phyloP scores from a whole-genome alignment of 257 asterid species.

The Rubia yunnanensis region DNA sequence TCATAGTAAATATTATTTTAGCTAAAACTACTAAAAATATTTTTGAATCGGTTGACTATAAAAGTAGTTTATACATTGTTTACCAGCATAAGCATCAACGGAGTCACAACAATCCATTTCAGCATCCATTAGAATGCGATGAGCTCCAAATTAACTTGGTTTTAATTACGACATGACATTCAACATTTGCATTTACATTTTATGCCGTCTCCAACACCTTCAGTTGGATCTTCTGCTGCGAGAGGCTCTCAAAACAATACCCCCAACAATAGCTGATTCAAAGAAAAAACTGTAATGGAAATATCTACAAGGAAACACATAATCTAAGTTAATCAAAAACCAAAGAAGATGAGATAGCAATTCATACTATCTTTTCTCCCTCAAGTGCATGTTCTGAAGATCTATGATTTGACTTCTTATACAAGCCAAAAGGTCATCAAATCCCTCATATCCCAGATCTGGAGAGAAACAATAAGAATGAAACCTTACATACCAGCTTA shows the following conservation, averaged over 20 bases:
- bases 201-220: slow-evolving; percentile 85
- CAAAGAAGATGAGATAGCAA: neutral
- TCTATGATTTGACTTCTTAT: slow-evolving; percentile 72
- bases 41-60: no score
- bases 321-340: neutral
- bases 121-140: slow-evolving; percentile 94
- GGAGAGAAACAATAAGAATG: slow-evolving; percentile 21
- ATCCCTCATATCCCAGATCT: slow-evolving; percentile 94
- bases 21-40: no score
- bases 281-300: neutral
- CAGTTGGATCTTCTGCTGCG: slow-evolving; percentile 88
- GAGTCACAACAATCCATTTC: slow-evolving; percentile 99
- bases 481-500: slow-evolving; percentile 9
- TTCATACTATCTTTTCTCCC: slow-evolving; percentile 73
- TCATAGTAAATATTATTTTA: no score
- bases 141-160: slow-evolving; percentile 98
- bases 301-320: no score
- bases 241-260: slow-evolving; percentile 83
- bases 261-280: slow-evolving; percentile 83
- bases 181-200: slow-evolving; percentile 91
- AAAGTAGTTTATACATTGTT: no score
- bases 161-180: slow-evolving; percentile 74
- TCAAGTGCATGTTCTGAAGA: slow-evolving; percentile 95
- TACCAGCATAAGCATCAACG: no score
- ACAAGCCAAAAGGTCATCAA: slow-evolving; percentile 83